A percentile compares a stretch with the other conserved stretches of the same genome.
phyloP scores from a whole-genome alignment of 768 basidiomycete genomes.

The Boletus patriciae region DNA sequence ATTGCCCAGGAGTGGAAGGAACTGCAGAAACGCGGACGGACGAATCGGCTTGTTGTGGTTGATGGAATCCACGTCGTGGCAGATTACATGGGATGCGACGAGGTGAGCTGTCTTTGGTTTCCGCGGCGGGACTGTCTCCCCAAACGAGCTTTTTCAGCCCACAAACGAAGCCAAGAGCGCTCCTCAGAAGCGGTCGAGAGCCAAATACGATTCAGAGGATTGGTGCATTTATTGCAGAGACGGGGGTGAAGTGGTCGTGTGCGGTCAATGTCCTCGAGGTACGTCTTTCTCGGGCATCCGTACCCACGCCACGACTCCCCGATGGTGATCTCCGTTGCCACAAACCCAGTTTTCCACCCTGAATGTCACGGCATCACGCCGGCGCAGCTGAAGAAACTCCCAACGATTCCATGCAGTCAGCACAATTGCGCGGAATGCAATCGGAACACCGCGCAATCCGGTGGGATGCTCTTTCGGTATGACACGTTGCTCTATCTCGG shows the following conservation, averaged over 20 bases:
- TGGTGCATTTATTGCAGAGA: conserved; percentile 61
- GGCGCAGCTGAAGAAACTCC: conserved; percentile 29
- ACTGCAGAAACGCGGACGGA: conserved; percentile 45
- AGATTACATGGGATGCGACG: conserved; percentile 26
- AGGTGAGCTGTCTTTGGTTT: conserved; percentile 27
- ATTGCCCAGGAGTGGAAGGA: conserved; percentile 49
- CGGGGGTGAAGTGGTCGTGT: conserved; percentile 53
- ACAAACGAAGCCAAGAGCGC: conserved; percentile 10
- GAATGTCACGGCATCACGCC: conserved; percentile 44
- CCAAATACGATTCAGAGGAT: conserved; percentile 52
- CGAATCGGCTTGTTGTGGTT: conserved; percentile 39
- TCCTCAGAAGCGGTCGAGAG: conserved; percentile 34
- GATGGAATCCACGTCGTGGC: conserved; percentile 39
- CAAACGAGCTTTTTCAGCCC: conserved; percentile 16
- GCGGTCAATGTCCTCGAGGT: conserved; percentile 57
- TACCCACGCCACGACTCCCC: conserved; percentile 2
- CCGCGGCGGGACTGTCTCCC: not conserved
- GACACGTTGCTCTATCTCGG: not conserved
- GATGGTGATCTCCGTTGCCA: not conserved
- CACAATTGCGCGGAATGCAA: conserved; percentile 49
- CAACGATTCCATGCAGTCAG: conserved; percentile 44
- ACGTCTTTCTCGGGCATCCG: conserved; percentile 8
- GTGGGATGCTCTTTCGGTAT: conserved; percentile 61
- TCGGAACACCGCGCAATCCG: conserved; percentile 45
- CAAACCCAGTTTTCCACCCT: conserved; percentile 50